Conservation (phyloP, 169 alveolate genomes). For the Plasmodium inui region DNA sequence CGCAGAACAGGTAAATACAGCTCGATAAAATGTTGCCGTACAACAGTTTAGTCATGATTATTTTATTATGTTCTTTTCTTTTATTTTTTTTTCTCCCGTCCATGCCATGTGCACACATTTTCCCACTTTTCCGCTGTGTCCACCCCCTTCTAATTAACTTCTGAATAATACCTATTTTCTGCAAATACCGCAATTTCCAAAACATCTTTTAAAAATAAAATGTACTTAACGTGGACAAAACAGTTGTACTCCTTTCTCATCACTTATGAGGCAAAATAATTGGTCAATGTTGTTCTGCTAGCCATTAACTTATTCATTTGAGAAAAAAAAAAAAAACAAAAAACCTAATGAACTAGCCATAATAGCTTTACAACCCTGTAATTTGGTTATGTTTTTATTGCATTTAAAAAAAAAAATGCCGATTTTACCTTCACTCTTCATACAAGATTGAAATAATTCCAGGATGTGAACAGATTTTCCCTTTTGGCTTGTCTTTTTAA, state of each 20-base stretch:
- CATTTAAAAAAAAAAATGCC: constrained; percentile 20
- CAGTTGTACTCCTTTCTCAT: not conserved
- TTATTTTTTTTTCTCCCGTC: not conserved
- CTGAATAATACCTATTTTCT: not conserved
- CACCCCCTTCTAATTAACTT: not conserved
- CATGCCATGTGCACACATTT: not conserved
- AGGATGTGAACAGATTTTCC: not conserved
- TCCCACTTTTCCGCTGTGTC: not conserved
- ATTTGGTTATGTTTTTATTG: not conserved
- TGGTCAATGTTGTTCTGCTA: not conserved
- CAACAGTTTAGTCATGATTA: not conserved
- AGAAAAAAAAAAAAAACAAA: not conserved
- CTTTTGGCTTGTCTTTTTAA: constrained; percentile 7
- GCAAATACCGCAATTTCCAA: not conserved
- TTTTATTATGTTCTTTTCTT: not conserved
- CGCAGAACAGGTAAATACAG: not conserved
- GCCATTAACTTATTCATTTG: not conserved
- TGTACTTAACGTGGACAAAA: not conserved
- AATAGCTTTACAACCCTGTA: not conserved
- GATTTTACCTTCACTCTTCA: constrained; percentile 14
- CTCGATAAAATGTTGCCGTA: not conserved
- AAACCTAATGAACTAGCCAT: not conserved
- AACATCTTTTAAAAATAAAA: not conserved
- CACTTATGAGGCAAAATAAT: not conserved
- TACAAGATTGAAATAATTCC: constrained; percentile 10